Evolutionary conservation across 805 yeast species (phyloP), one percentile per base, ranked within the genome.

Genomic region (Kuraishia cidri): DNA sequence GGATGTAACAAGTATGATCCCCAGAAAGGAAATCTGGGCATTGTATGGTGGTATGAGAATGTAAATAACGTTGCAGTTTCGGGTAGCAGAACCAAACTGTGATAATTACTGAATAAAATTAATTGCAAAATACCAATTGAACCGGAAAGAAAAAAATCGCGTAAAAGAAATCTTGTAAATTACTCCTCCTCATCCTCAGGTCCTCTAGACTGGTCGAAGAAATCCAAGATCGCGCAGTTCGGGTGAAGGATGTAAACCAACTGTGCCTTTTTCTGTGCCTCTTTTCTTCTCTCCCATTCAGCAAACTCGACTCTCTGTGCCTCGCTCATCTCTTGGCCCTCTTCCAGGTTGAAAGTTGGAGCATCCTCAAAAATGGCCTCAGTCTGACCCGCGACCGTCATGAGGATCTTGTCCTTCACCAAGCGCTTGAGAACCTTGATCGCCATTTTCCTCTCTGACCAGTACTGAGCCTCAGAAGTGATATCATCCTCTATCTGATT

Each of bases 401-500:
- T 75, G 47, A 92, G 66, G 20, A 90, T 75, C 50, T 83, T 74
- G 50, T 88, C 96, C 50, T 81, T 82, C 14, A 79, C 94, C 48
- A 92, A 68, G 45, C 90, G 69, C 52, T 75, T 79, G 48, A 92
- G 60, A 10, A 92, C 95, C 56, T 86, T 90, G 44, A 67, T 70
- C 1, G 86, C 84, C 32, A 83, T 62, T 30, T 69, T 72, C 35
- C 81, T 64, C 51, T 90, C 95, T 9, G 60, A 60, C 62, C 78
- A 72, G 48, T 77, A 79, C 32, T 82, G 83, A 30, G 66, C 72
- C 46, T 80, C 95, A 5, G 80, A 64, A 20, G 72, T 65, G 26
- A 92, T 61, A 31, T 73, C 79, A 40, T 74, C 74, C 54, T 85
- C 95, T 37, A 73, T 73, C 44, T 76, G 81, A 24, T 70, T 61